phyloP scores from a whole-genome alignment of 768 basidiomycete genomes.

The Roridomyces roridus region DNA sequence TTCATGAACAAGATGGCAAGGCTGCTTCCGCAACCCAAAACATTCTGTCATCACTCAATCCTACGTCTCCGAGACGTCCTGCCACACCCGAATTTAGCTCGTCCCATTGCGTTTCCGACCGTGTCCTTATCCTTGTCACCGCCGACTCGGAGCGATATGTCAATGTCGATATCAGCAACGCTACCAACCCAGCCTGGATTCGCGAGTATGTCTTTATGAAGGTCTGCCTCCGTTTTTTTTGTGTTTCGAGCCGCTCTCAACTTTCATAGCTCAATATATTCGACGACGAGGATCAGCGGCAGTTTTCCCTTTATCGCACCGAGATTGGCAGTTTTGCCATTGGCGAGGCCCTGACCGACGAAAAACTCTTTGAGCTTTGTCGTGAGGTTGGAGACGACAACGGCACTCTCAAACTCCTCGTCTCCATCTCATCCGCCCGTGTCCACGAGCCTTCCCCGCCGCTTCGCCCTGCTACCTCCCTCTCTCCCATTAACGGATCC shows the following conservation, averaged over 20 bases:
- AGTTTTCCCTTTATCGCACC: conserved; percentile 84
- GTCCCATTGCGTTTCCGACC: conserved; percentile 37
- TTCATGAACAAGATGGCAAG: too few relatives aligned
- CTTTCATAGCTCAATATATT: conserved; percentile 70
- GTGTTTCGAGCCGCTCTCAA: conserved; percentile 8
- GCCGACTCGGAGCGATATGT: conserved; percentile 78
- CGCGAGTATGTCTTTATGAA: conserved; percentile 83
- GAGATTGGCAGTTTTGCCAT: conserved; percentile 83
- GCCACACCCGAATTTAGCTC: conserved; percentile 39
- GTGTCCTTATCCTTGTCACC: conserved; percentile 70
- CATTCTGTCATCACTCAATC: too few relatives aligned
- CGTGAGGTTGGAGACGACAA: conserved; percentile 73
- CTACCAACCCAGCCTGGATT: conserved; percentile 69
- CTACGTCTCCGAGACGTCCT: conserved; percentile 28
- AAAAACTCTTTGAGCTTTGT: conserved; percentile 76
- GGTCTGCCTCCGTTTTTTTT: conserved; percentile 46
- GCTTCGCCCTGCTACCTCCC: conserved; percentile 32
- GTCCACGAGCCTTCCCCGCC: conserved; percentile 61
- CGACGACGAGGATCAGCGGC: conserved; percentile 80
- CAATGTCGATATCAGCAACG: conserved; percentile 73
- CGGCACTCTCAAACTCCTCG: conserved; percentile 85
- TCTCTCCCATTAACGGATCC: conserved; percentile 41
- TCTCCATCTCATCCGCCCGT: conserved; percentile 66
- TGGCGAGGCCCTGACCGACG: conserved; percentile 74
- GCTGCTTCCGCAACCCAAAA: too few relatives aligned